Evolutionary conservation across 1,284 basidiomycete species (phyloP).

Genomic region (Ganoderma lingzhi): DNA sequence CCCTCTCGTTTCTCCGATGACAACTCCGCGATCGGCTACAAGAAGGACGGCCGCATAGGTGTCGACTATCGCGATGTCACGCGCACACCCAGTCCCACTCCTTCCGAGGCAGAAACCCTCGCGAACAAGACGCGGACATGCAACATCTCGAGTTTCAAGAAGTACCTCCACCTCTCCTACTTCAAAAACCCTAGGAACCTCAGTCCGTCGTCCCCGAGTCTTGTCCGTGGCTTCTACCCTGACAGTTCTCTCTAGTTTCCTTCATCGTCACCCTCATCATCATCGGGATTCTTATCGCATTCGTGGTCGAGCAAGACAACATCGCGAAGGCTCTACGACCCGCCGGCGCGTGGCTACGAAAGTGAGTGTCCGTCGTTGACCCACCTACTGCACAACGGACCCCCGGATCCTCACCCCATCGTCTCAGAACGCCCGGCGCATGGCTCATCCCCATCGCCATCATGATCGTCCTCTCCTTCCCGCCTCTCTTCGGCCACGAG

Average conservation of each 20-base stretch:
- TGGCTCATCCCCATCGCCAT: constrained; percentile 87
- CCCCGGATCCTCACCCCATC: neutral
- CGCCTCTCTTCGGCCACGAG: constrained; percentile 82
- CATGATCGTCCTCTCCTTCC: constrained; percentile 80
- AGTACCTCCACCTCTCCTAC: constrained; percentile 37
- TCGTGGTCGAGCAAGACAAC: constrained; percentile 61
- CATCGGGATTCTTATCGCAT: constrained; percentile 52
- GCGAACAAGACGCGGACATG: constrained; percentile 2
- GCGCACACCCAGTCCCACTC: constrained; percentile 51
- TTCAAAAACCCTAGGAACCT: constrained; percentile 42
- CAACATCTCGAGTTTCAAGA: constrained; percentile 13
- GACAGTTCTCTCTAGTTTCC: neutral
- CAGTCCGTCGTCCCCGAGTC: constrained; percentile 50
- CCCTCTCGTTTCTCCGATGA: neutral
- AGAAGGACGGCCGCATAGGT: constrained; percentile 14
- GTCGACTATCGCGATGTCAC: constrained; percentile 35
- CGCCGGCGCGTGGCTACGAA: constrained; percentile 56
- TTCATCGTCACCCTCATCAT: constrained; percentile 12
- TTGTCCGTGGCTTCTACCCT: too few species aligned
- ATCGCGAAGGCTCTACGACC: constrained; percentile 67
- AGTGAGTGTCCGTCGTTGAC: constrained; percentile 38
- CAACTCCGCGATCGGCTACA: neutral
- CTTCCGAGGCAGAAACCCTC: constrained; percentile 35
- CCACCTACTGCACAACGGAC: neutral
- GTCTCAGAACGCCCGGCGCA: constrained; percentile 50